phyloP scores from a whole-genome alignment of 345 rosid genomes.

The Dipteronia sinensis region DNA sequence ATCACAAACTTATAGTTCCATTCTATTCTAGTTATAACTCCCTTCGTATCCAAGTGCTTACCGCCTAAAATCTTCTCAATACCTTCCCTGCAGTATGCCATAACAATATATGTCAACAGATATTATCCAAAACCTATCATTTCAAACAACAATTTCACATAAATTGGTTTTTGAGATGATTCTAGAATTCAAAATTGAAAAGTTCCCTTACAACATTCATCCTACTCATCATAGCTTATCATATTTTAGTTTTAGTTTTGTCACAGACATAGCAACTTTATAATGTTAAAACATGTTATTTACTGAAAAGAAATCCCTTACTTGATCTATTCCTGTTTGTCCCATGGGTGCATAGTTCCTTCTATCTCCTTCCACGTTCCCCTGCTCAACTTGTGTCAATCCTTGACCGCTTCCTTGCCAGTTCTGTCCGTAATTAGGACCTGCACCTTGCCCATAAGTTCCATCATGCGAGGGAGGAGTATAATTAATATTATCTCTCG shows the following conservation, averaged over 20 bases:
- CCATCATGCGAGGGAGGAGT: constrained; percentile 33
- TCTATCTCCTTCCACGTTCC: constrained; percentile 45
- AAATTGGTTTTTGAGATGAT: neutral
- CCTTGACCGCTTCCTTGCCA: constrained; percentile 30
- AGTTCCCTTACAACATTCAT: neutral
- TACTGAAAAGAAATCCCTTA: constrained; percentile 19
- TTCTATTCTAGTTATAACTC: neutral
- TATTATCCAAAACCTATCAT: neutral
- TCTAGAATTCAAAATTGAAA: too few relatives aligned
- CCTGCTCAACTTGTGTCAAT: constrained; percentile 44
- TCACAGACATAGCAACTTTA: neutral
- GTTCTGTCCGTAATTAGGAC: constrained; percentile 32
- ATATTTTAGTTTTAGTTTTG: neutral
- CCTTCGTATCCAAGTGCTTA: neutral
- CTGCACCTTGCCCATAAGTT: constrained; percentile 36
- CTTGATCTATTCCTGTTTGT: constrained; percentile 45
- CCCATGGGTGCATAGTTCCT: constrained; percentile 40
- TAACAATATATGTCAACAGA: neutral
- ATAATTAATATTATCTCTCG: constrained; percentile 33
- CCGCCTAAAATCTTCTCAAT: constrained; percentile 16
- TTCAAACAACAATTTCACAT: neutral
- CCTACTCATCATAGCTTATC: neutral
- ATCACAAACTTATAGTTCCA: neutral
- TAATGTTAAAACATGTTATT: neutral
- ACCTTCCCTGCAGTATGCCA: constrained; percentile 43